Base-by-base conservation (phyloP, 352 stramenopile species). In the Phytophthora niederhauseri region DNA sequence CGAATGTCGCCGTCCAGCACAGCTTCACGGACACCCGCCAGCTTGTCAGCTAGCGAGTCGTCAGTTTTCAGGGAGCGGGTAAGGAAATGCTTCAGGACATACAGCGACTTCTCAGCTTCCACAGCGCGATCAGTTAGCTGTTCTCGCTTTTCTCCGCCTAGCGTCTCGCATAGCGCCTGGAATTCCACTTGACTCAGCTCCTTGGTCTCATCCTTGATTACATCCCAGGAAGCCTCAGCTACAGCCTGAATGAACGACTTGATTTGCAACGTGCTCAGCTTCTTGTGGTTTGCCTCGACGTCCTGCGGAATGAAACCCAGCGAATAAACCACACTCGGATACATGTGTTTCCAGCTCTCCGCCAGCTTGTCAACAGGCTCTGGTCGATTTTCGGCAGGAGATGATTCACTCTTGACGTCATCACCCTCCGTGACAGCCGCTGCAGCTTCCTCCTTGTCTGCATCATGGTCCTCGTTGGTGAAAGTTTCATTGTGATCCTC, bases 201-300 rank as follows among this genome's bases (percentile, higher is more conserved):
- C 31, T 89, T 72, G 8, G 58, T 55, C 60, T 87, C 70, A 31
- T 67, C 14, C 19, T 75, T 73, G 3, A 94, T 75, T 17, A 90
- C 84, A 8, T 83, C 80, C 79, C 79, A 92, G 11, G 81, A 81
- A 34, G 81, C 85, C 51, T 96, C 84, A 5, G 85, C 86, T 5
- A 90, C 64, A 2, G 84, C 82, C 60, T 96, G 85, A 49, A 93
- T 93, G 28, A 94, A 88, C n/a, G 88, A 90, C 69, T 94, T 96
- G 62, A 93, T 81, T 58, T 96, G 88, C 12, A 96, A 58, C 6
- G 85, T 93, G 62, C 88, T 96, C 30, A 93, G 68, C 57, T 90
- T 92, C 57, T 88, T 85, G 54, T 85, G 75, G 20, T 68, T 77
- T 26, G 61, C 65, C 4, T 73, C 68, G 11, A 77, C 55, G 11